Evolutionary conservation across 2,329 filamentous ascomycete species (phyloP), one percentile per base, ranked within the genome.

Genomic region (Akanthomyces lecanii): DNA sequence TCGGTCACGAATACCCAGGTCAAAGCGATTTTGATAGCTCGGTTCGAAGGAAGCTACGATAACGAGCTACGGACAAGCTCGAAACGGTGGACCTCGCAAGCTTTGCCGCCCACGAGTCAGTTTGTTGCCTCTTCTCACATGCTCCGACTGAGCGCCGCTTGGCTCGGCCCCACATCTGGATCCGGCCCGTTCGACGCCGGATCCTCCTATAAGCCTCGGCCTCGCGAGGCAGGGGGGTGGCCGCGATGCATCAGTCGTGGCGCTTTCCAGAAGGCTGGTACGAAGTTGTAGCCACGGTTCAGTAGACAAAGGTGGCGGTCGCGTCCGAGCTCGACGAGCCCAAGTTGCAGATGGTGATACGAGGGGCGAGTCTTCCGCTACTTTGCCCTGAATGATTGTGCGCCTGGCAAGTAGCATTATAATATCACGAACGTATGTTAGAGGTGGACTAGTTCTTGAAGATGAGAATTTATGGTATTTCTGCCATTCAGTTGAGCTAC

Each of bases 401-500:
- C 18, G 18, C 5, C 18, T 4, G 21, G 25, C 7, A 10, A n/a
- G 8, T 16, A 12, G 30, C 6, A 30, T 21, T 18, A 51, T 23
- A 51, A n/a, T 4, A n/a, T 30, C 28, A 30, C 28, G 28, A 5
- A 30, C 4, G 6, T 4, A 30, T 51, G 18, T 5, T 1, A 23
- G 4, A 16, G 3, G 30, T 1, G 11, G 18, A 7, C 28, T 30
- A 2, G 1, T 30, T 51, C 12, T 33, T 5, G n/a, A 38, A 2
- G 12, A 12, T 14, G 12, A 12, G 8, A 36, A 36, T 36, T 36
- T 72, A 73, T 74, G 72, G 71, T 74, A 73, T 74, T 74, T 65
- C 71, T 74, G 71, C 72, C 71, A 73, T 74, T 74, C 72, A 74
- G 72, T 72, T 63, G 62, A 64, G 51, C 40, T 51, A 56, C 45